Percentiles rank a stretch among this genome's conserved stretches.
phyloP scores from a whole-genome alignment of 352 stramenopile genomes.

The Pythium phragmiticola region DNA sequence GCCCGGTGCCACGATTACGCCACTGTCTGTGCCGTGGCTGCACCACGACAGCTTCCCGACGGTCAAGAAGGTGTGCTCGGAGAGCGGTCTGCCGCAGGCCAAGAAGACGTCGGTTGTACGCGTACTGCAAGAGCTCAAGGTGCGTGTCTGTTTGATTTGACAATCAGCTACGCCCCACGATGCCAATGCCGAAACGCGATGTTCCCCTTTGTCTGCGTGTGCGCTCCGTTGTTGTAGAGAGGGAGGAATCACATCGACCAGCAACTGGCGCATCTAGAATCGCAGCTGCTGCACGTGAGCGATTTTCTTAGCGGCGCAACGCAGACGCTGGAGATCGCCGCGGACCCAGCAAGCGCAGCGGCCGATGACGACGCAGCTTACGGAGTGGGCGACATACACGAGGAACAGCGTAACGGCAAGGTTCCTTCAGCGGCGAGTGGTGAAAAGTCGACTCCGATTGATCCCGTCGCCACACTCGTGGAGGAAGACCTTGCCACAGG shows the following conservation, averaged over 20 bases:
- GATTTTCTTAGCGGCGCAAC: conserved; percentile 55
- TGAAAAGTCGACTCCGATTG: conserved; percentile 30
- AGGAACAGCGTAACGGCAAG: not conserved
- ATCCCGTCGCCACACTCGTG: conserved; percentile 39
- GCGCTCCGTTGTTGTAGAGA: conserved; percentile 29
- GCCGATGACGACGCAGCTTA: not conserved
- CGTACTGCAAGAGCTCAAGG: conserved; percentile 67
- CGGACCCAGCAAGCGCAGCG: not conserved
- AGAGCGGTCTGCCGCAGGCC: conserved; percentile 40
- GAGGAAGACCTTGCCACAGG: conserved; percentile 69
- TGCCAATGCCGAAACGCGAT: not conserved
- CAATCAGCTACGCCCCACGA: not conserved
- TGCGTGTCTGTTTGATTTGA: conserved; percentile 10
- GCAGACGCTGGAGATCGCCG: conserved; percentile 38
- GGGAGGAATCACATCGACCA: conserved; percentile 51
- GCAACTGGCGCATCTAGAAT: conserved; percentile 62
- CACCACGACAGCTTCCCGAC: conserved; percentile 61
- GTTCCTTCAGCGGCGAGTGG: not conserved
- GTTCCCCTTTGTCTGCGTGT: not conserved
- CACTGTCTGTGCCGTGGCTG: conserved; percentile 59
- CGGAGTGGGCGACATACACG: not conserved
- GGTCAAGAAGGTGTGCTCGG: conserved; percentile 51
- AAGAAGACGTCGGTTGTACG: conserved; percentile 56
- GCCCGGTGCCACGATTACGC: conserved; percentile 21
- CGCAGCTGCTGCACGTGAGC: conserved; percentile 53